phyloP scores from a whole-genome alignment of 306 rosid genomes.

The Trifolium fragiferum region DNA sequence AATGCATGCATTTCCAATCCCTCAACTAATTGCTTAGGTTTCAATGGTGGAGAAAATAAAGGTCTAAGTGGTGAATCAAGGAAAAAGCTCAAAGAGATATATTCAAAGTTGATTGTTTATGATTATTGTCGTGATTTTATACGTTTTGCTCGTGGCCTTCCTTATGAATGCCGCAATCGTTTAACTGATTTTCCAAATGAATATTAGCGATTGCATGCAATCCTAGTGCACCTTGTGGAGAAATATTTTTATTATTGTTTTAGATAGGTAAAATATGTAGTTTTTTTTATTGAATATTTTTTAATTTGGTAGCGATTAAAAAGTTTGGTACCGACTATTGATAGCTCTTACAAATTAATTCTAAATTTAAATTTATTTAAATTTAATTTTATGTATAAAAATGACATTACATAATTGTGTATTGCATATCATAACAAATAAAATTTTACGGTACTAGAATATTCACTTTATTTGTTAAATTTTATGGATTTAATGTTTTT shows the following conservation, averaged over 20 bases:
- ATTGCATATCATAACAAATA: too few relatives aligned
- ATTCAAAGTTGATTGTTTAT: slow-evolving; percentile 46
- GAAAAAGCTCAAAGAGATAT: slow-evolving; percentile 26
- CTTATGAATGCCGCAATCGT: slow-evolving; percentile 48
- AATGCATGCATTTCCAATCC: slow-evolving; percentile 40
- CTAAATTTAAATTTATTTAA: too few relatives aligned
- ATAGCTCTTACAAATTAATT: too few relatives aligned
- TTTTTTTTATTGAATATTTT: too few relatives aligned
- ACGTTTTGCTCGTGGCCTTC: slow-evolving; percentile 55
- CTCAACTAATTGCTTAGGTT: slow-evolving; percentile 26
- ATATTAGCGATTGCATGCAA: neutral
- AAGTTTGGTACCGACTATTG: too few relatives aligned
- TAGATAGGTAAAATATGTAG: neutral
- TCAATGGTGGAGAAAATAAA: neutral
- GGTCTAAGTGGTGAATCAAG: slow-evolving; percentile 26
- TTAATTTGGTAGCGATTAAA: too few relatives aligned
- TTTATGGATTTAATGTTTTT: too few relatives aligned
- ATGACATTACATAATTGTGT: too few relatives aligned
- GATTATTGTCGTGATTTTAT: slow-evolving; percentile 51
- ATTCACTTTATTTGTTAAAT: too few relatives aligned
- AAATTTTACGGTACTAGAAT: too few relatives aligned
- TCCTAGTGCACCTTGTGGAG: neutral
- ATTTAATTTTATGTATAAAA: too few relatives aligned
- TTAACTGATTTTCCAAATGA: neutral
- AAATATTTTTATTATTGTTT: neutral